phyloP scores from a whole-genome alignment of 2,329 filamentous ascomycete species.

The Verticillium albo-atrum region DNA sequence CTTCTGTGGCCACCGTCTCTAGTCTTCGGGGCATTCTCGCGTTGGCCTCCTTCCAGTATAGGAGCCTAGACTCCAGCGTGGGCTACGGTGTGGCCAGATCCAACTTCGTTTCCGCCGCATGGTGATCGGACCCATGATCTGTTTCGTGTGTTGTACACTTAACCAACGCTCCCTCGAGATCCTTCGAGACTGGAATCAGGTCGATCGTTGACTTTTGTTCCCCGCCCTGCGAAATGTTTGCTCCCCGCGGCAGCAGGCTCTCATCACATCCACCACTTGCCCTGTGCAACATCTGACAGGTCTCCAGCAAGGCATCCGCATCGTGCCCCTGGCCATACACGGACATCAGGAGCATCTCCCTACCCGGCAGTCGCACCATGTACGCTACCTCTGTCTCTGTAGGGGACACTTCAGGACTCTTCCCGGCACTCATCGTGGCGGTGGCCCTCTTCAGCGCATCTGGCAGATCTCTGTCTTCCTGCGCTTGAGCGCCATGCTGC shows the following conservation, averaged over 20 bases:
- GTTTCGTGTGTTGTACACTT: slow-evolving; percentile 11
- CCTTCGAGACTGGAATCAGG: slow-evolving; percentile 16
- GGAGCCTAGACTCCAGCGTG: slow-evolving; percentile 9
- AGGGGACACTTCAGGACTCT: slow-evolving; percentile 13
- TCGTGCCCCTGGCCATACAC: not conserved
- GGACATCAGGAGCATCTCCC: not conserved
- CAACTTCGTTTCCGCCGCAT: slow-evolving; percentile 23
- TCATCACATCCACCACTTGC: slow-evolving; percentile 3
- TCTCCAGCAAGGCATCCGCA: not conserved
- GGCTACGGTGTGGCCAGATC: slow-evolving; percentile 10
- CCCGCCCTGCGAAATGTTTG: slow-evolving; percentile 25
- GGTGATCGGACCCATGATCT: slow-evolving; percentile 23
- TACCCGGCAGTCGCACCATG: not conserved
- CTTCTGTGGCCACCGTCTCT: not conserved
- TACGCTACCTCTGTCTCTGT: not conserved
- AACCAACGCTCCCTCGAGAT: slow-evolving; percentile 11
- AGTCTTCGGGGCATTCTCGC: slow-evolving; percentile 3
- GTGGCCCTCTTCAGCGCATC: slow-evolving; percentile 13
- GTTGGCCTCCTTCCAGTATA: slow-evolving; percentile 19
- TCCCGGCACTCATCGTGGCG: slow-evolving; percentile 13
- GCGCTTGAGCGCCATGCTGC: slow-evolving; percentile 20
- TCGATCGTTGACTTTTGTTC: slow-evolving; percentile 18
- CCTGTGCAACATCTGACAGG: not conserved
- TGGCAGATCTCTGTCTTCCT: slow-evolving; percentile 16
- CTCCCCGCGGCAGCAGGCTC: slow-evolving; percentile 30